These are phyloP conservation scores for Lentinula boryana DNA, from an alignment of 768 basidiomycete species.

Conservation along the genomic window DNA sequence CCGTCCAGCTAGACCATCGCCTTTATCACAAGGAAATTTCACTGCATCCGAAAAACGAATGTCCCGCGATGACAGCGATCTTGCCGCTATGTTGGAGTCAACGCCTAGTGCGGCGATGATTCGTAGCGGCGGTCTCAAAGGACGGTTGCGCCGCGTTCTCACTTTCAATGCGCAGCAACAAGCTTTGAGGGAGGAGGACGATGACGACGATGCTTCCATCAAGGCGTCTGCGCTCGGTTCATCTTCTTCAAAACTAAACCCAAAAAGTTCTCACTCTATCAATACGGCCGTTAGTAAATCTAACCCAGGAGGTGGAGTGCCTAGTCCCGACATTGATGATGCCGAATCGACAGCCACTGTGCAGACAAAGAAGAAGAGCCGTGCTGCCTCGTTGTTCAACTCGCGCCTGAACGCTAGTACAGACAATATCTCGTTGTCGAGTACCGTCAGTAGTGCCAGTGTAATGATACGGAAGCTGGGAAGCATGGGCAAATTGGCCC, in stretches of 20 bases:
- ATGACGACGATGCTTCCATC: conserved; percentile 27
- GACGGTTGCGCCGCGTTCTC: conserved; percentile 67
- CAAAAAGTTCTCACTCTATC: conserved; percentile 23
- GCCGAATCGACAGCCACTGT: conserved; percentile 36
- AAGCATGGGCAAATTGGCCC: conserved; percentile 80
- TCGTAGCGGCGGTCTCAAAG: conserved; percentile 70
- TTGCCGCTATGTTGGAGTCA: conserved; percentile 46
- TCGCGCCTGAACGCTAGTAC: conserved; percentile 82
- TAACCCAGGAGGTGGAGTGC: conserved; percentile 15
- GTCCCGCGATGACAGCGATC: conserved; percentile 72
- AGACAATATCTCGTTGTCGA: conserved; percentile 92
- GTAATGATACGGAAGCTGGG: conserved; percentile 97
- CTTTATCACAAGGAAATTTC: conserved; percentile 61
- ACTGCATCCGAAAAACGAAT: conserved; percentile 67
- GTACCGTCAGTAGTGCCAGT: conserved; percentile 90
- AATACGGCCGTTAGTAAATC: conserved; percentile 21
- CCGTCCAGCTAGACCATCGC: conserved; percentile 52
- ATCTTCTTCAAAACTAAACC: conserved; percentile 23
- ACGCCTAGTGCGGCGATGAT: conserved; percentile 25
- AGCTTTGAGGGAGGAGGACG: conserved; percentile 54
- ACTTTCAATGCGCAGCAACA: conserved; percentile 51
- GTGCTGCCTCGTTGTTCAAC: conserved; percentile 79
- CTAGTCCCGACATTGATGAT: conserved; percentile 31
- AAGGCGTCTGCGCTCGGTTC: conserved; percentile 30
- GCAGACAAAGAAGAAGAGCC: conserved; percentile 64